phyloP scores from a whole-genome alignment of 2,329 filamentous ascomycete species.

The Aspergillus melleus region DNA sequence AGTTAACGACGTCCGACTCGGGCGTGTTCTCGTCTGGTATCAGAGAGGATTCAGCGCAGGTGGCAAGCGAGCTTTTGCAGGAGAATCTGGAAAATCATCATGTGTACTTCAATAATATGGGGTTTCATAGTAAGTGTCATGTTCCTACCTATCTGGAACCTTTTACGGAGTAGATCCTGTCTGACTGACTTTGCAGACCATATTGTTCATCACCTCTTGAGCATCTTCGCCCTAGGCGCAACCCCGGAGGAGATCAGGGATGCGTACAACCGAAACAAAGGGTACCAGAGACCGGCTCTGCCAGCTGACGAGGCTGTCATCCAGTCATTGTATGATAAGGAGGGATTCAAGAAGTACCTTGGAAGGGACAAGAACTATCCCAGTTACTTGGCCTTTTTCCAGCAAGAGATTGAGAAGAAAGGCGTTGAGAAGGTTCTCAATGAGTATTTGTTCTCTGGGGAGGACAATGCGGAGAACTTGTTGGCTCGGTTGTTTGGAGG shows the following conservation, averaged over 20 bases:
- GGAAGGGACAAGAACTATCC: constrained; percentile 67
- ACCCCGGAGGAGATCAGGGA: constrained; percentile 58
- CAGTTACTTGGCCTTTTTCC: constrained; percentile 76
- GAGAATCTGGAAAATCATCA: constrained; percentile 72
- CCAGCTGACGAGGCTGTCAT: constrained; percentile 53
- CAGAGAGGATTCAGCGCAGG: constrained; percentile 61
- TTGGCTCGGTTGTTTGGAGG: constrained; percentile 67
- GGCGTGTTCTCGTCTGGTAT: constrained; percentile 50
- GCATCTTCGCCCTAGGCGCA: constrained; percentile 74
- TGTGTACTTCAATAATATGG: constrained; percentile 73
- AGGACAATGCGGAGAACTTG: constrained; percentile 67
- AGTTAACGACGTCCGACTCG: constrained; percentile 45
- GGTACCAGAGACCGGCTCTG: constrained; percentile 63
- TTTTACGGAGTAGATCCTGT: too few relatives aligned
- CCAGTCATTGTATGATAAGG: constrained; percentile 57
- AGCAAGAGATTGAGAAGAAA: constrained; percentile 65
- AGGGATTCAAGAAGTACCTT: constrained; percentile 59
- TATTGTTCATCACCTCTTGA: constrained; percentile 74
- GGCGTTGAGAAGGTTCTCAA: constrained; percentile 63
- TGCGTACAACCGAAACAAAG: constrained; percentile 64
- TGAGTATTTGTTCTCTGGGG: constrained; percentile 68
- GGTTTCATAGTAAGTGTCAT: constrained; percentile 63
- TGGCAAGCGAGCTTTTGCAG: constrained; percentile 69
- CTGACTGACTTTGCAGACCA: constrained; percentile 57
- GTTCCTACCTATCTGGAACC: not conserved